Evolutionary conservation across 2,329 filamentous ascomycete genomes (phyloP).

Genomic region (Curvularia hawaiiensis): DNA sequence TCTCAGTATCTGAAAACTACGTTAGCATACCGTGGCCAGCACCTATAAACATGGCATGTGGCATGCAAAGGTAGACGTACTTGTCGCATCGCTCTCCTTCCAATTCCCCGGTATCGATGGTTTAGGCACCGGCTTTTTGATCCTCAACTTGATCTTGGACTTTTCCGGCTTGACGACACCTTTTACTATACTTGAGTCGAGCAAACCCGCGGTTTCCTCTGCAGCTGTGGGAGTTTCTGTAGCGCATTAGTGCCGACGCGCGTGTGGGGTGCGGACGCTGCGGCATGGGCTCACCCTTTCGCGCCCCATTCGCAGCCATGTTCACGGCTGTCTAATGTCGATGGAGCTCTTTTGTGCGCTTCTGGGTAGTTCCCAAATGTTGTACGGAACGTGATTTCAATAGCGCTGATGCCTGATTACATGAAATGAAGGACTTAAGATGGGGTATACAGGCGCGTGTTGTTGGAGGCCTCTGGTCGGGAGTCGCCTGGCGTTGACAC

Average conservation of each 20-base stretch:
- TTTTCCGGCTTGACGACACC: conserved; percentile 47
- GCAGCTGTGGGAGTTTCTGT: conserved; percentile 25
- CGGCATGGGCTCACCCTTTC: conserved; percentile 41
- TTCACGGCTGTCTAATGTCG: conserved; percentile 36
- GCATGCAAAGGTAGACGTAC: conserved; percentile 49
- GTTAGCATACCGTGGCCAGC: conserved; percentile 12
- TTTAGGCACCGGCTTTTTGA: conserved; percentile 68
- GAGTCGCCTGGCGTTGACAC: conserved; percentile 15
- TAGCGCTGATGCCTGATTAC: conserved; percentile 16
- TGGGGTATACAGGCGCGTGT: conserved; percentile 18
- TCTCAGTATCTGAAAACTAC: conserved; percentile 28
- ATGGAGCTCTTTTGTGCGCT: conserved; percentile 36
- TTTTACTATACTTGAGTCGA: conserved; percentile 40
- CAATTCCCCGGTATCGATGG: conserved; percentile 72
- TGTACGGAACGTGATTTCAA: background rate
- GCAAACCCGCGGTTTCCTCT: conserved; percentile 21
- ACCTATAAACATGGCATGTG: background rate
- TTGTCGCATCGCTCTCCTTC: conserved; percentile 68
- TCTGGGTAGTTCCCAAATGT: background rate
- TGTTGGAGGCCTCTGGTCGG: conserved; percentile 13
- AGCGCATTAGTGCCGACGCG: conserved; percentile 26
- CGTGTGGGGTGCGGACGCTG: conserved; percentile 18
- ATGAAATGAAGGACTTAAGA: conserved; percentile 25
- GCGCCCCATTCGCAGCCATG: conserved; percentile 46
- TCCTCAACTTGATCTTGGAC: conserved; percentile 48